These are phyloP conservation scores for Mortierella sp. DNA, from an alignment of 371 early-diverging fungal genomes.

Conservation along the genomic window DNA sequence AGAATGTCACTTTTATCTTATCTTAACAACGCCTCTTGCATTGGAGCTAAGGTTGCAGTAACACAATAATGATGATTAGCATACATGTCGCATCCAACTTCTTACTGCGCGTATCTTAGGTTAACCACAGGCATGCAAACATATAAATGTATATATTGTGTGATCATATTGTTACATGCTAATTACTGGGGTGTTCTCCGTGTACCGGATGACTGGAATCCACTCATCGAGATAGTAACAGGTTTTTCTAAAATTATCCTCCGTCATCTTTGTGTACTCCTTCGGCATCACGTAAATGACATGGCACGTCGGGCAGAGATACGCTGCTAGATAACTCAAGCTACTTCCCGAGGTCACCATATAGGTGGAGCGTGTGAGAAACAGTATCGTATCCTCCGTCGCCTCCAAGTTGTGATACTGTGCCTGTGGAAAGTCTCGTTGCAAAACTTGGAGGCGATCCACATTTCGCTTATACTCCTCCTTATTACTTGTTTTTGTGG, in stretches of 20 bases:
- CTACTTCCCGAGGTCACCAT: slow-evolving; percentile 18
- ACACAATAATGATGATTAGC: no score
- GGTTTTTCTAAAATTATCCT: neutral
- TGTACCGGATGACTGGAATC: slow-evolving; percentile 7
- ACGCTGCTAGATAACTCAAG: slow-evolving; percentile 11
- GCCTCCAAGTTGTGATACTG: slow-evolving; percentile 12
- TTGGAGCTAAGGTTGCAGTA: no score
- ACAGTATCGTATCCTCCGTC: slow-evolving; percentile 4
- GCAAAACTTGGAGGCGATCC: slow-evolving; percentile 5
- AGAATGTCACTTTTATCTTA: no score
- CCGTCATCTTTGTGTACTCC: slow-evolving; percentile 10
- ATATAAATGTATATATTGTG: no score
- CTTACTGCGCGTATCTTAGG: no score
- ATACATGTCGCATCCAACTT: no score
- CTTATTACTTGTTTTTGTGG: neutral
- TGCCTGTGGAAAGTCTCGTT: neutral
- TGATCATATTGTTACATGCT: no score
- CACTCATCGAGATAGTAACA: slow-evolving; percentile 14
- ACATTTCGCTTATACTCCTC: slow-evolving; percentile 1
- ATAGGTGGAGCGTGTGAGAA: slow-evolving; percentile 5
- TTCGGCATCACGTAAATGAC: slow-evolving; percentile 13
- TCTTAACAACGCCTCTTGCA: no score
- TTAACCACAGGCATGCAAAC: no score
- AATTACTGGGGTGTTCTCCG: no score
- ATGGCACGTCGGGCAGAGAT: slow-evolving; percentile 8